Conservation (phyloP, 2,329 filamentous ascomycete genomes). For the Sarocladium oryzae region DNA sequence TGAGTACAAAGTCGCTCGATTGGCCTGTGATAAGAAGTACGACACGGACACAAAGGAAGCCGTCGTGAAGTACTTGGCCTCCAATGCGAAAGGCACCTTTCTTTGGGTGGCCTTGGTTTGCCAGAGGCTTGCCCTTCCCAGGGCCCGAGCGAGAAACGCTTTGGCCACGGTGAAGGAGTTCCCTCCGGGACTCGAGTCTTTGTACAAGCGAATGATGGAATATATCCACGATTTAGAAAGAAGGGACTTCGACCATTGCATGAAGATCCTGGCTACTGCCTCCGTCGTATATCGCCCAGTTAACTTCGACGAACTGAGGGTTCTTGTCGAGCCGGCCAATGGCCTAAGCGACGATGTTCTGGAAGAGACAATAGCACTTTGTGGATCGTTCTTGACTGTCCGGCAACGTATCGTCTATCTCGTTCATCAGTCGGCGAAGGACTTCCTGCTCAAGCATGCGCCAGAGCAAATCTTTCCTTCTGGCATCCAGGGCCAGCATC, state of each 20-base stretch:
- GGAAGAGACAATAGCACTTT: constrained; percentile 22
- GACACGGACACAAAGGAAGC: not conserved
- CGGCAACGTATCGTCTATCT: constrained; percentile 22
- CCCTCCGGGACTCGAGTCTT: constrained; percentile 22
- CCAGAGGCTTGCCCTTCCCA: constrained; percentile 5
- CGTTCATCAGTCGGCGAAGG: constrained; percentile 36
- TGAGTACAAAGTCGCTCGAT: not conserved
- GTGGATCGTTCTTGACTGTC: constrained; percentile 32
- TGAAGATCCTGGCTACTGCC: constrained; percentile 15
- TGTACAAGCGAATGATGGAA: constrained; percentile 31
- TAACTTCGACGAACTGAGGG: not conserved
- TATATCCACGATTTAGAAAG: constrained; percentile 23
- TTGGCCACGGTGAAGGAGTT: constrained; percentile 17
- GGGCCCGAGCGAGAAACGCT: not conserved
- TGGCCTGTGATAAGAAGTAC: constrained; percentile 5
- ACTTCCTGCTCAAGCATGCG: constrained; percentile 16
- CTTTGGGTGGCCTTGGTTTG: constrained; percentile 16
- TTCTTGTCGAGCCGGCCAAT: constrained; percentile 20
- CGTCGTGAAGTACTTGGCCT: constrained; percentile 13
- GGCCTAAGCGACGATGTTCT: constrained; percentile 13
- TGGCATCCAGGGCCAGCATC: constrained; percentile 16
- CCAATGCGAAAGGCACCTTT: constrained; percentile 27
- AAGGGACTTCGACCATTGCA: constrained; percentile 23
- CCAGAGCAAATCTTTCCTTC: not conserved
- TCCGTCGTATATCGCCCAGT: not conserved